A percentile compares a stretch with the other conserved stretches of the same genome.
Conservation (phyloP, 768 basidiomycete genomes). For the Boletus vinaceobasis region DNA sequence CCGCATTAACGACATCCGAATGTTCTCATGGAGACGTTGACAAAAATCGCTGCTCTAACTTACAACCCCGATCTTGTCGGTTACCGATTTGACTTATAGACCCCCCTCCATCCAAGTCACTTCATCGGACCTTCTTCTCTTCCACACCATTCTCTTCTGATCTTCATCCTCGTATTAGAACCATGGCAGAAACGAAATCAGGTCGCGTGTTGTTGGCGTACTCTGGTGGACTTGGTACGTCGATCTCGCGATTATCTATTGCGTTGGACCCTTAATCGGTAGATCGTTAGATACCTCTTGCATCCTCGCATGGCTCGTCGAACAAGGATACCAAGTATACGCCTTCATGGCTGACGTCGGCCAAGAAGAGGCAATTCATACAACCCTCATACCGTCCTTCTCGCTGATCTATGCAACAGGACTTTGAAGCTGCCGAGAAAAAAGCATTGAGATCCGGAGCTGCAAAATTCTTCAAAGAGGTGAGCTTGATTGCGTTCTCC, state of each 20-base stretch:
- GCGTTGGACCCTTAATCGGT: slow-evolving; percentile 3
- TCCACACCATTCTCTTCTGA: background rate
- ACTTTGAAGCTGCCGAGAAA: slow-evolving; percentile 85
- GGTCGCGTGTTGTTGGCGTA: slow-evolving; percentile 96
- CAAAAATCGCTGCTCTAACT: background rate
- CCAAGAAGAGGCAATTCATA: slow-evolving; percentile 68
- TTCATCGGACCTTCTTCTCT: background rate
- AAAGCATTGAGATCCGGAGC: slow-evolving; percentile 92
- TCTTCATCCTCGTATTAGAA: background rate
- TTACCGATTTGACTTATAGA: background rate
- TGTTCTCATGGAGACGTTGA: background rate
- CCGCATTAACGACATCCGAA: background rate
- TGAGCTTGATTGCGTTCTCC: slow-evolving; percentile 27
- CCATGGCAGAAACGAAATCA: slow-evolving; percentile 33
- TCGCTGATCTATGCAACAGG: slow-evolving; percentile 44
- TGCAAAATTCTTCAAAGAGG: slow-evolving; percentile 93
- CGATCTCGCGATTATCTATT: background rate
- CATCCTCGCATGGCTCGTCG: slow-evolving; percentile 98
- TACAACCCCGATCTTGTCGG: no score
- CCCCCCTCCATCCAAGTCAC: background rate
- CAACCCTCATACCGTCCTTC: background rate
- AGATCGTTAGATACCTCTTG: slow-evolving; percentile 81
- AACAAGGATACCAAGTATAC: slow-evolving; percentile 94
- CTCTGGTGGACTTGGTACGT: slow-evolving; percentile 94
- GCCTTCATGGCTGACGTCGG: slow-evolving; percentile 98